phyloP scores from a whole-genome alignment of 2,329 filamentous ascomycete genomes.

The Thyridium curvatum region DNA sequence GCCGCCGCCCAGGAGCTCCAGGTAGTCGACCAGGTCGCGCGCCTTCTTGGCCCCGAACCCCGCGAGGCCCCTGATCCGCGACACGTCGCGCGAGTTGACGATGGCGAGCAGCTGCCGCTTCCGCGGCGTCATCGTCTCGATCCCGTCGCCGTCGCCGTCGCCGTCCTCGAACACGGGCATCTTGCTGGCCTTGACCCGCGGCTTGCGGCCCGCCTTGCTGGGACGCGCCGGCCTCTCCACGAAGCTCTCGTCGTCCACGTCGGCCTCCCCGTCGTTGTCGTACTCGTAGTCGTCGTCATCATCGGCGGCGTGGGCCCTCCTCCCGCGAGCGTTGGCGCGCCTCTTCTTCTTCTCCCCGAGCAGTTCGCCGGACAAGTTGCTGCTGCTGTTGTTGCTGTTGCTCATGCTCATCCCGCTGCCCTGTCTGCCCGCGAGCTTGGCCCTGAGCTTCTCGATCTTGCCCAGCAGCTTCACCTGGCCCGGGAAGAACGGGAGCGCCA shows the following conservation, averaged over 20 bases:
- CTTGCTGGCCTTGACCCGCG: conserved; percentile 13
- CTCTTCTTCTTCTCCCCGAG: too few species aligned
- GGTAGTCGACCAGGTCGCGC: conserved; percentile 48
- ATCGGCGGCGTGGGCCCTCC: conserved; percentile 18
- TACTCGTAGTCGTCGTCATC: conserved; percentile 33
- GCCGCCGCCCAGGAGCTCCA: conserved; percentile 39
- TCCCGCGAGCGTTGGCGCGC: too few species aligned
- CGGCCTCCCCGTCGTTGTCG: conserved; percentile 34
- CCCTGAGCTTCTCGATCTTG: conserved; percentile 60
- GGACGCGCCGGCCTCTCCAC: conserved; percentile 13
- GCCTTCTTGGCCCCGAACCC: conserved; percentile 72
- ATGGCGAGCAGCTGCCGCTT: conserved; percentile 60
- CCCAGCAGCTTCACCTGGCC: conserved; percentile 70
- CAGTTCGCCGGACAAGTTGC: too few species aligned
- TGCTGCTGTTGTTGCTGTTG: too few species aligned
- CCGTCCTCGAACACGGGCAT: conserved; percentile 26
- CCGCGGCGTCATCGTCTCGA: conserved; percentile 34
- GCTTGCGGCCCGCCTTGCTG: conserved; percentile 6
- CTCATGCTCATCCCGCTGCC: background rate
- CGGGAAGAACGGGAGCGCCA: conserved; percentile 80
- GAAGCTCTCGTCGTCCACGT: conserved; percentile 31
- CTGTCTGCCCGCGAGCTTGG: conserved; percentile 34
- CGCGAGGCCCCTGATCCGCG: conserved; percentile 58
- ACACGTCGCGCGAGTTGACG: conserved; percentile 66
- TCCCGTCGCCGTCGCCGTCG: conserved; percentile 29